A percentile compares a stretch with the other conserved stretches of the same genome.
phyloP scores from a whole-genome alignment of 345 rosid genomes.

The Eucalyptus cloeziana region DNA sequence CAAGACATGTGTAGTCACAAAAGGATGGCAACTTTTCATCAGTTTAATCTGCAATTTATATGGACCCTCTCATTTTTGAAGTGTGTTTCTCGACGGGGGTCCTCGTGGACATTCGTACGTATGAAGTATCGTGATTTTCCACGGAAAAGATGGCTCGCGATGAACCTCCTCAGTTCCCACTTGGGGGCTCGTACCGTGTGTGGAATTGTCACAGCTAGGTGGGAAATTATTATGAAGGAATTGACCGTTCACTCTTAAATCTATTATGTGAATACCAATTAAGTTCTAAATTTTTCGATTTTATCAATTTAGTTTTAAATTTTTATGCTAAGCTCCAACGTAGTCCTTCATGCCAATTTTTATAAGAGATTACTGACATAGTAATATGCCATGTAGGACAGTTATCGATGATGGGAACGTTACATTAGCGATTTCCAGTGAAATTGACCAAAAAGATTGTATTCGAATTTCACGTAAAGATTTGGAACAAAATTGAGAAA shows the following conservation, averaged over 20 bases:
- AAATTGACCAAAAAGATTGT: background rate
- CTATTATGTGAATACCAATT: rapidly evolving
- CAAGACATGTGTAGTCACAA: background rate
- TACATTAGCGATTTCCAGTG: rapidly evolving
- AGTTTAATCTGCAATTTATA: background rate
- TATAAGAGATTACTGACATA: background rate
- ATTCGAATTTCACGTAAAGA: rapidly evolving
- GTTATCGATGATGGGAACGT: rapidly evolving
- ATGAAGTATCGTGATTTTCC: background rate
- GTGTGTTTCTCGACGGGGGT: background rate
- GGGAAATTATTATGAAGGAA: background rate
- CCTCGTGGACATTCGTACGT: background rate
- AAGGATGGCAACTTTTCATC: background rate
- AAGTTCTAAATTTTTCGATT: rapidly evolving
- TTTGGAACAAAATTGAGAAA: background rate
- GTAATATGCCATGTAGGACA: background rate
- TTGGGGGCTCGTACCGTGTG: background rate
- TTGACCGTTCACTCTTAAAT: rapidly evolving
- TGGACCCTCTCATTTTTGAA: background rate
- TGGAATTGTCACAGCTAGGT: background rate
- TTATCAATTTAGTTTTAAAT: background rate
- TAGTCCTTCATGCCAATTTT: background rate
- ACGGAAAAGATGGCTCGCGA: background rate
- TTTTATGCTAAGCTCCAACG: background rate
- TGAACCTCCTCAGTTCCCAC: background rate